These are phyloP conservation scores for Tuber magnatum DNA, from an alignment of 495 filamentous ascomycete species.

Conservation along the genomic window DNA sequence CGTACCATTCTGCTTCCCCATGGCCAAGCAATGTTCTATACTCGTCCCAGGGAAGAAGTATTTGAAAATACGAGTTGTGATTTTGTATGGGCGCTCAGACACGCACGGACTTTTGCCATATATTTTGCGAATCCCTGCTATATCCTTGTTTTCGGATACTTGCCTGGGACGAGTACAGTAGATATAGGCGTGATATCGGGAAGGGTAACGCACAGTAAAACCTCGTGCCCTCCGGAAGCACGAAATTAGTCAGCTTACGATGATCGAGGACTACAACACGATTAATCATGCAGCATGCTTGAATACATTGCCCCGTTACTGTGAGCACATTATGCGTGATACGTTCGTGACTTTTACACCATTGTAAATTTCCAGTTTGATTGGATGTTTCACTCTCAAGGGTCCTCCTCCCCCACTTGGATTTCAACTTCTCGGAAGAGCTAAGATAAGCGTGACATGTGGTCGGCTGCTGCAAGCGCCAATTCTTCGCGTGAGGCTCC, in stretches of 20 bases:
- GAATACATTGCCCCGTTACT: background rate
- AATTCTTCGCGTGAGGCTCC: background rate
- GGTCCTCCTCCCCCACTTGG: background rate
- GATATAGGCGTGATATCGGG: background rate
- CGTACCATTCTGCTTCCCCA: background rate
- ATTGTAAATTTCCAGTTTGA: background rate
- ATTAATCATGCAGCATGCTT: background rate
- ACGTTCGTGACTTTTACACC: background rate
- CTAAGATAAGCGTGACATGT: constrained; percentile 4
- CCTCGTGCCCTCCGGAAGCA: background rate
- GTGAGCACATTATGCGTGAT: background rate
- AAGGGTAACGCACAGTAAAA: background rate
- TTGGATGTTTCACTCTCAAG: background rate
- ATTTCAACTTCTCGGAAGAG: background rate
- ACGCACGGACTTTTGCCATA: no score
- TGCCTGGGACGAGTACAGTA: no score
- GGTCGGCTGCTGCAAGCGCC: background rate
- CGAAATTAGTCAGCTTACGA: background rate
- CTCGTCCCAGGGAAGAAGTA: no score
- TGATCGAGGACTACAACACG: background rate
- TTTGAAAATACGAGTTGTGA: no score
- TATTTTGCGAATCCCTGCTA: no score
- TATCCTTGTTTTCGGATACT: no score
- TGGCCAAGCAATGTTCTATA: background rate
- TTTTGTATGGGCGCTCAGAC: no score